phyloP scores from a whole-genome alignment of 2,329 filamentous ascomycete species.

The Polytolypa hystricis region DNA sequence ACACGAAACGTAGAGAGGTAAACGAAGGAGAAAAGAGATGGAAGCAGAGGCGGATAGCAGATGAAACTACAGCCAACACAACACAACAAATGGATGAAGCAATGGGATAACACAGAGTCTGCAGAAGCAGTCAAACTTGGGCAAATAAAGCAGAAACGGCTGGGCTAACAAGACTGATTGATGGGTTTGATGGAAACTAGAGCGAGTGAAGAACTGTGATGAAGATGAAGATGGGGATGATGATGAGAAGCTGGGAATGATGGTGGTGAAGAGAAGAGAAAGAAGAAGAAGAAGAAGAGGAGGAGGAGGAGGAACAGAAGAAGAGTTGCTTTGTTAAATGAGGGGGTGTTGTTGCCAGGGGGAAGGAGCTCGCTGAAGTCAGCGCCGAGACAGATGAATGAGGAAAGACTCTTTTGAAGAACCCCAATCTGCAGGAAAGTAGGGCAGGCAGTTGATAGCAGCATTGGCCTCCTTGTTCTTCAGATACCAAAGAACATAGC shows the following conservation, averaged over 20 bases:
- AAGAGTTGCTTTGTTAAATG: not conserved
- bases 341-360: conserved; percentile 1
- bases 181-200: conserved; percentile 18
- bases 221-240: conserved; percentile 13
- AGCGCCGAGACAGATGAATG: not conserved
- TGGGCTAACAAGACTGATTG: not conserved
- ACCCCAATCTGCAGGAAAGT: no score
- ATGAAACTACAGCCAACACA: not conserved
- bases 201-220: conserved; percentile 14
- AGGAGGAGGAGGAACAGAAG: conserved; percentile 11
- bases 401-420: no score
- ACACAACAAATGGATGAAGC: conserved; percentile 39
- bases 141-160: conserved; percentile 15
- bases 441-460: no score
- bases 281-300: conserved; percentile 12
- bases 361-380: conserved; percentile 3
- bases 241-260: conserved; percentile 14
- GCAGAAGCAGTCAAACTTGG: conserved; percentile 33
- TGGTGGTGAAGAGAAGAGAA: conserved; percentile 14
- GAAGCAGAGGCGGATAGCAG: conserved; percentile 26
- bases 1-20: conserved; percentile 7
- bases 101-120: conserved; percentile 47
- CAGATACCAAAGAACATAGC: no score
- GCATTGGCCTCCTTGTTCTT: no score
- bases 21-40: conserved; percentile 14